Base-by-base conservation (phyloP, 108 stramenopile genomes). In the Nitzschia inconspicua region DNA sequence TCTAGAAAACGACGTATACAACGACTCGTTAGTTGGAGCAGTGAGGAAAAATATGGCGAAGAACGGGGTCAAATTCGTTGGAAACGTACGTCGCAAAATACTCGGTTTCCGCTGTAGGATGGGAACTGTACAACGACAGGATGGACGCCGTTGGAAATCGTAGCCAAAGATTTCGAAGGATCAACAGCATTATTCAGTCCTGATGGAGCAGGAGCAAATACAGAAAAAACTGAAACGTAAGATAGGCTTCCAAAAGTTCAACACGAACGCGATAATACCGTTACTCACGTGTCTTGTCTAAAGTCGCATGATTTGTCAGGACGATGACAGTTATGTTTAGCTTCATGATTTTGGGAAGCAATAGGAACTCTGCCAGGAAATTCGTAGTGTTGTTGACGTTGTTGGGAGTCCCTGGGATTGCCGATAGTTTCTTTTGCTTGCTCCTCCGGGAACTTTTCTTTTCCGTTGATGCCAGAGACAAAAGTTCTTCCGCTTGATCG, bases 401-500 rank as follows among this genome's bases (percentile, higher is more conserved):
- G 39, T 40, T 5, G 27, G 27, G 28, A 23, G 4, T 19, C 14
- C 20, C 20, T 11, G 35, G 9, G 6, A 35, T 8, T 18, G 10
- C 4, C 1, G 14, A 3, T 32, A 2, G 10, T 18, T 28, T 28
- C 34, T 35, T 37, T n/a, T n/a, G n/a, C n/a, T n/a, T n/a, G n/a
- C n/a, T n/a, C n/a, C n/a, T n/a, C n/a, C n/a, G n/a, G n/a, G n/a
- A n/a, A n/a, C n/a, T n/a, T n/a, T n/a, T n/a, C 24, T 44, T 30
- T 6, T 35, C 11, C 1, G 31, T 47, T 28, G 63, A 4, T 0
- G 70, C 52, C 13, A 73, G 59, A 6, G 80, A 63, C 20, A 82
- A 57, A 10, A 89, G 72, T n/a, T 80, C 49, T 28, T 89, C 85
- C 1, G 81, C 85, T 56, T 80, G 66, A 57, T 89, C 88, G 32